Percentiles rank a stretch among this genome's conserved stretches.
These are phyloP conservation scores for Amaranthus tricolor DNA, from an alignment of 179 eudicot species.

Conservation along the genomic window DNA sequence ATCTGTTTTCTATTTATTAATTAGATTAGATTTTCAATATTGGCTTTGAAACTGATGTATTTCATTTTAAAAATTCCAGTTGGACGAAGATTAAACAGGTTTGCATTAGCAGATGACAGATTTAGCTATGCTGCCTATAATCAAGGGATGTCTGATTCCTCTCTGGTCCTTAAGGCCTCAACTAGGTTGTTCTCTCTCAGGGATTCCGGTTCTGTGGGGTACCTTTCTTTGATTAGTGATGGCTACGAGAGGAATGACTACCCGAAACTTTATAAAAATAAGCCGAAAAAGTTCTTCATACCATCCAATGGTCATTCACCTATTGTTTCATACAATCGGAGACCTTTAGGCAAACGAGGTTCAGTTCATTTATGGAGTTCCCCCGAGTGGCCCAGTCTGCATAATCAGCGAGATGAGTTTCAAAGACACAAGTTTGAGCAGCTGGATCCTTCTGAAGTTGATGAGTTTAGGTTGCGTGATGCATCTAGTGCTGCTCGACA, in stretches of 20 bases:
- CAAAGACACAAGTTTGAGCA: conserved; percentile 45
- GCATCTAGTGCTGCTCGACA: conserved; percentile 81
- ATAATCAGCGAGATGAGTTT: conserved; percentile 35
- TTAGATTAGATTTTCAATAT: background rate
- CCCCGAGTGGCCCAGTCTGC: conserved; percentile 49
- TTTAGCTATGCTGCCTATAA: conserved; percentile 31
- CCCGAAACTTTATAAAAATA: conserved; percentile 51
- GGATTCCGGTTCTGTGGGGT: conserved; percentile 42
- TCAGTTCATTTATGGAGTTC: conserved; percentile 40
- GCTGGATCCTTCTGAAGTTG: conserved; percentile 60
- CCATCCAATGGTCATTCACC: conserved; percentile 34
- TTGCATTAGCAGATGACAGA: conserved; percentile 59
- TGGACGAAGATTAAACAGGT: conserved; percentile 63
- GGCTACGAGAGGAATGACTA: conserved; percentile 54
- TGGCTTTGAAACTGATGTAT: conserved; percentile 9
- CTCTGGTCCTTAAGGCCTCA: conserved; percentile 56
- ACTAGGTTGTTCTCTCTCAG: conserved; percentile 54
- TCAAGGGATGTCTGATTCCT: conserved; percentile 53
- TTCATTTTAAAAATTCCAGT: conserved; percentile 20
- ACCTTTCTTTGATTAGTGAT: conserved; percentile 49
- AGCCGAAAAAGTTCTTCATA: no score
- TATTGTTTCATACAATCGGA: conserved; percentile 40
- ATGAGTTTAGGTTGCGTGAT: conserved; percentile 81
- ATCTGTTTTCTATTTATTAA: background rate
- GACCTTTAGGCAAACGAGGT: conserved; percentile 41